Base-by-base conservation (phyloP, 1,284 basidiomycete species). In the Apiotrichum sp. region DNA sequence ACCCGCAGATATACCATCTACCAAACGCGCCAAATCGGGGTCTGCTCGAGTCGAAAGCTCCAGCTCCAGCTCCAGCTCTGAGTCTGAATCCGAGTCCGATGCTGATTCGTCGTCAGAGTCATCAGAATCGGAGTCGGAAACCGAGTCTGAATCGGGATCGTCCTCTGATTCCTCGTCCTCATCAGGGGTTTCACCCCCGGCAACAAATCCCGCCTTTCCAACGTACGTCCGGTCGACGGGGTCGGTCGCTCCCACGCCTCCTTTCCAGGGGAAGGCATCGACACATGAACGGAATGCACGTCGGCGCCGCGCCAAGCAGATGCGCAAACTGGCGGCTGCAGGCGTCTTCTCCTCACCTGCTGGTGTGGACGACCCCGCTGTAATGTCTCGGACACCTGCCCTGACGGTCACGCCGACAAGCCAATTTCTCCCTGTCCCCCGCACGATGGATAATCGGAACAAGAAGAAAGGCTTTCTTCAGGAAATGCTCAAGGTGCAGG, bases 401-500 rank as follows among this genome's bases (percentile, higher is more conserved):
- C 40, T 41, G 40, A 14, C 29, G 3, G n/a, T 38, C 16, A 41
- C 14, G 16, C n/a, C 42, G 31, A 55, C 55, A 3, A 56, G 38
- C 10, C 51, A 54, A 13, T 56, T 54, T 0, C 50, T 61, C 10
- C 59, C 55, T 11, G 52, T 67, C 11, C 64, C 65, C 4, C 56
- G 54, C 11, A 58, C 57, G 11, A 69, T 70, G 60, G 64, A 64
- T 9, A 75, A 75, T 58, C 55, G 65, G 43, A 75, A 75, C 54
- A 76, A 76, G 63, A 70, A 68, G 61, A 67, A 65, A 47, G 71
- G 72, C 9, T 76, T 74, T 56, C 52, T 73, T 57, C 63, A 59
- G 2, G 40, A 41, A n/a, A 41, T 41, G 40, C 8, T 41, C 6
- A n/a, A n/a, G 9, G 47, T 66, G 36, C 47, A 51, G 34, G 68